A percentile compares a stretch with the other conserved stretches of the same genome.
Evolutionary conservation across 495 filamentous ascomycete species (phyloP).

Genomic region (Penicillium pancosmium): DNA sequence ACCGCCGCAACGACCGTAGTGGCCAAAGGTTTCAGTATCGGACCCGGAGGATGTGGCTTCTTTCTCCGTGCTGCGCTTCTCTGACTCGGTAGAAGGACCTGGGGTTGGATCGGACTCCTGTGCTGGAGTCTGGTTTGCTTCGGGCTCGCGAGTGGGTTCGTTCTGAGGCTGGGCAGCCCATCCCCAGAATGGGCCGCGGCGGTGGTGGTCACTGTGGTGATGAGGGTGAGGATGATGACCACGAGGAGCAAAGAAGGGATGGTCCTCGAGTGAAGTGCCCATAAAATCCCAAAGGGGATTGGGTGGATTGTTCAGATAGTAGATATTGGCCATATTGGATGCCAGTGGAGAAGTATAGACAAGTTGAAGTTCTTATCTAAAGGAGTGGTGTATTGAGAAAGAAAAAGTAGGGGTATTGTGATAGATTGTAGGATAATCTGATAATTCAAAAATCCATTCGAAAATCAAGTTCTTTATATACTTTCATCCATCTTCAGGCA

Average conservation of each 20-base stretch:
- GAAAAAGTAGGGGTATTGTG: not conserved
- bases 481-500: slow-evolving; percentile 13
- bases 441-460: not conserved
- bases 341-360: not conserved
- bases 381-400: not conserved
- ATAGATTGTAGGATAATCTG: slow-evolving; percentile 7
- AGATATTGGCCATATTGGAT: slow-evolving; percentile 38
- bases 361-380: not conserved
- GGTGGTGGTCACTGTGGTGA: slow-evolving; percentile 14
- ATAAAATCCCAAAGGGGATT: slow-evolving; percentile 41
- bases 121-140: slow-evolving; percentile 2
- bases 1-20: slow-evolving; percentile 1
- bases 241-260: slow-evolving; percentile 41
- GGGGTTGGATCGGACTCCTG: slow-evolving; percentile 11
- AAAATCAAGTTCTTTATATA: slow-evolving; percentile 13
- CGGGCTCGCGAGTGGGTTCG: slow-evolving; percentile 3
- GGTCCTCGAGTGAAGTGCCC: slow-evolving; percentile 34
- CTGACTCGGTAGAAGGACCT: slow-evolving; percentile 10
- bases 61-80: not conserved
- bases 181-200: slow-evolving; percentile 14
- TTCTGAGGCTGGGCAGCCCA: slow-evolving; percentile 11
- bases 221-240: slow-evolving; percentile 18
- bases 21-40: slow-evolving; percentile 2
- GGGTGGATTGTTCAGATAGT: slow-evolving; percentile 38
- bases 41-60: not conserved